Base-by-base conservation (phyloP, 2,329 filamentous ascomycete species). In the Colletotrichum echinochloae region DNA sequence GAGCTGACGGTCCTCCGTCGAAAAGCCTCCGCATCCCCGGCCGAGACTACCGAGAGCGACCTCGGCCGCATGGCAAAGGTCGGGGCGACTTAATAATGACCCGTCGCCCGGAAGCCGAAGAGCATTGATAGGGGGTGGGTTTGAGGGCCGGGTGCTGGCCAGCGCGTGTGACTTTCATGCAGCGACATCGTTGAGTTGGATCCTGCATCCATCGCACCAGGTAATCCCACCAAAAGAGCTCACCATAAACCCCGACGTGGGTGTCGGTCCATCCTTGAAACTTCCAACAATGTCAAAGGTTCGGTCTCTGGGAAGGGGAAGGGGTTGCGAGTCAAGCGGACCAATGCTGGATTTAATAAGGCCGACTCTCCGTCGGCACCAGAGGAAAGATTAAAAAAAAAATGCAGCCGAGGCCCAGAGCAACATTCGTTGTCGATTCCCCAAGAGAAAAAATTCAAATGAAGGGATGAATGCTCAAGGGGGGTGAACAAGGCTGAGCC, bases 321-420 rank as follows among this genome's bases (percentile, higher is more conserved):
- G n/a, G 16, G 33, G 44, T n/a, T 28, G 16, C 46, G 59, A 39
- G 16, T 28, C n/a, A 2, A 28, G 4, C 12, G 16, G 9, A 5
- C 18, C 37, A 16, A 26, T 91, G 56, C 73, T n/a, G n/a, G n/a
- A n/a, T n/a, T n/a, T 87, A 91, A 28, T 51, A 44, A 51, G 2
- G 2, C 59, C 44, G 59, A 35, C 20, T n/a, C 44, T 51, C 59
- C 59, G 46, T 23, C 28, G 20, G 46, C 44, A 39, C 1, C 16
- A 41, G 8, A 41, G 2, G n/a, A n/a, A n/a, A n/a, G n/a, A n/a
- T n/a, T n/a, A n/a, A 39, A 57, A 20, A 18, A 28, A 35, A 28
- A 8, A 12, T 30, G 8, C 16, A n/a, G 28, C 59, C 59, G 46
- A 49, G 33, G 59, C 59, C 59, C 20, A 61, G 44, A 37, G 30